A percentile compares a stretch with the other conserved stretches of the same genome.
Evolutionary conservation across 2,329 filamentous ascomycete genomes (phyloP).

Genomic region (Colletotrichum coccodes): DNA sequence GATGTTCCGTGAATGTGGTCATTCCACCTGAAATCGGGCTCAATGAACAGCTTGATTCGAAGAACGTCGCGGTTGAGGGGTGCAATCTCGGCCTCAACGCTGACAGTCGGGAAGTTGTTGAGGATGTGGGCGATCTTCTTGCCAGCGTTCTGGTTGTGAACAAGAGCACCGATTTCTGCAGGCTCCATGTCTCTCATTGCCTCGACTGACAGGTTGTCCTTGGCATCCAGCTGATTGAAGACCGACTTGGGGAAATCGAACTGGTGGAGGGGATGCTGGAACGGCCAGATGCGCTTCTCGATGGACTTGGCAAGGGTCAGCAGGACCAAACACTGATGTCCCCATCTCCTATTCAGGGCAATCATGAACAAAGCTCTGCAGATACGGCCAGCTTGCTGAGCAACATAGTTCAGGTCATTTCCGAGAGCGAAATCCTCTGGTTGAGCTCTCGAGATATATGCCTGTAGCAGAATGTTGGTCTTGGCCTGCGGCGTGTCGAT

Average conservation of each 20-base stretch:
- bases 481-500: conserved; percentile 83
- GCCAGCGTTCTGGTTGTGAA: conserved; percentile 91
- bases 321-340: conserved; percentile 91
- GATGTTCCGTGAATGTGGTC: conserved; percentile 93
- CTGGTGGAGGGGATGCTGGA: conserved; percentile 93
- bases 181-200: conserved; percentile 91
- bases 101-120: conserved; percentile 91
- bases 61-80: conserved; percentile 95
- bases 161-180: conserved; percentile 87
- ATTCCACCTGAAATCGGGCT: conserved; percentile 94
- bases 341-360: conserved; percentile 93
- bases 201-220: conserved; percentile 80
- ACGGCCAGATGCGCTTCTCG: conserved; percentile 95
- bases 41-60: conserved; percentile 86
- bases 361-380: conserved; percentile 98
- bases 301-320: conserved; percentile 96
- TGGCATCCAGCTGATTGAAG: conserved; percentile 86
- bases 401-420: conserved; percentile 93
- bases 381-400: conserved; percentile 94
- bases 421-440: conserved; percentile 93
- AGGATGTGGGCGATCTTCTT: conserved; percentile 83
- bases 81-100: conserved; percentile 92
- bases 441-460: conserved; percentile 88
- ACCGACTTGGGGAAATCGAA: conserved; percentile 90
- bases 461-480: conserved; percentile 94